Evolutionary conservation across 495 filamentous ascomycete genomes (phyloP).

Genomic region (Daldinia bambusicola): DNA sequence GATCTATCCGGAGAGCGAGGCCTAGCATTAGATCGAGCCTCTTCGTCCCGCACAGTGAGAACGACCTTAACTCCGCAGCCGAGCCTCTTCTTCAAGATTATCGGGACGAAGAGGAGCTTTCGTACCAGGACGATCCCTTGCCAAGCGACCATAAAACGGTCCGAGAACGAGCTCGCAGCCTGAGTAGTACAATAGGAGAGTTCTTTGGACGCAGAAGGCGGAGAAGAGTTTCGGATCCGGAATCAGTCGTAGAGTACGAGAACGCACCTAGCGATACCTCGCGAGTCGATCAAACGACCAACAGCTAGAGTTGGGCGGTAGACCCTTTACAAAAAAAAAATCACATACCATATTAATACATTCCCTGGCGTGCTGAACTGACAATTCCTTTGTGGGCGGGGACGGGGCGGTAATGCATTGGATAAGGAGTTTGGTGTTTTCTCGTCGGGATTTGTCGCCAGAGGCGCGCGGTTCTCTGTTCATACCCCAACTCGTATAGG

Average conservation of each 20-base stretch:
- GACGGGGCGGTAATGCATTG: conserved; percentile 35
- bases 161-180: conserved; percentile 57
- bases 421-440: conserved; percentile 41
- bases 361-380: conserved; percentile 10
- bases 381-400: conserved; percentile 17
- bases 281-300: conserved; percentile 8
- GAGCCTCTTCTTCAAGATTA: conserved; percentile 34
- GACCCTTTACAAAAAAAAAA: conserved; percentile 4
- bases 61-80: conserved; percentile 25
- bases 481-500: conserved; percentile 33
- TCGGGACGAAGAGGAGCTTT: conserved; percentile 26
- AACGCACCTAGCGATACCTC: conserved; percentile 15
- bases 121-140: conserved; percentile 38
- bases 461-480: conserved; percentile 26
- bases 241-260: conserved; percentile 29
- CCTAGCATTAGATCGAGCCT: conserved; percentile 55
- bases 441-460: conserved; percentile 22
- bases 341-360: conserved; percentile 2
- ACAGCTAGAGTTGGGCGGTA: conserved; percentile 1
- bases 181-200: conserved; percentile 62
- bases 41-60: conserved; percentile 53
- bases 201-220: conserved; percentile 52
- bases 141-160: conserved; percentile 29
- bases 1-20: conserved; percentile 46
- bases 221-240: conserved; percentile 40